Conservation (phyloP, 1,284 basidiomycete genomes). For the Ceraceosorus guamensis region DNA sequence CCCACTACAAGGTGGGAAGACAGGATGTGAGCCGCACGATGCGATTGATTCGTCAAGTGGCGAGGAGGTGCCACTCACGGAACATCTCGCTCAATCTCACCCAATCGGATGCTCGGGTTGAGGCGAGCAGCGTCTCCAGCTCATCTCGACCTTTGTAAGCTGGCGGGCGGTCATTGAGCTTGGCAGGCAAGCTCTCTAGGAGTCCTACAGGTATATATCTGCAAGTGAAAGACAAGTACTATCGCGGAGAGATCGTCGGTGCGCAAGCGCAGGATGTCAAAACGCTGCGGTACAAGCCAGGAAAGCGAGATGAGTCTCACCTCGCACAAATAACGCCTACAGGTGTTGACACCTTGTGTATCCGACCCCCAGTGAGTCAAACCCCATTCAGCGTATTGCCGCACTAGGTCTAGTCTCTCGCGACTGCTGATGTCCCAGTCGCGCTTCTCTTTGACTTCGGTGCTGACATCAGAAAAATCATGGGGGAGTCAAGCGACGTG, state of each 20-base stretch:
- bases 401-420: slow-evolving; percentile 79
- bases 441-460: slow-evolving; percentile 77
- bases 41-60: no score
- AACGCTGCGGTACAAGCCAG: not conserved
- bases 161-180: slow-evolving; percentile 83
- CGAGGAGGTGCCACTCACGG: slow-evolving; percentile 29
- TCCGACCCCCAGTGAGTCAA: slow-evolving; percentile 46
- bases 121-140: slow-evolving; percentile 70
- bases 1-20: no score
- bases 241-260: not conserved
- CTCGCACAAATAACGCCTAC: slow-evolving; percentile 87
- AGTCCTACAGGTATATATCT: slow-evolving; percentile 89
- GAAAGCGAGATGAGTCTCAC: slow-evolving; percentile 48
- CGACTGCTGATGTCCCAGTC: slow-evolving; percentile 83
- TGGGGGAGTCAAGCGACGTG: no score
- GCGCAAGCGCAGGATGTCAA: not conserved
- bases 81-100: slow-evolving; percentile 93
- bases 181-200: slow-evolving; percentile 72
- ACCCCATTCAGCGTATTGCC: slow-evolving; percentile 48
- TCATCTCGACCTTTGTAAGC: slow-evolving; percentile 78
- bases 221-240: slow-evolving; percentile 75
- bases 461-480: slow-evolving; percentile 58
- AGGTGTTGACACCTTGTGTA: slow-evolving; percentile 72
- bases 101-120: slow-evolving; percentile 79
- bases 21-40: no score